These are phyloP conservation scores for Carex arenaria DNA, from an alignment of 202 grass and related monocot genomes.

Conservation along the genomic window DNA sequence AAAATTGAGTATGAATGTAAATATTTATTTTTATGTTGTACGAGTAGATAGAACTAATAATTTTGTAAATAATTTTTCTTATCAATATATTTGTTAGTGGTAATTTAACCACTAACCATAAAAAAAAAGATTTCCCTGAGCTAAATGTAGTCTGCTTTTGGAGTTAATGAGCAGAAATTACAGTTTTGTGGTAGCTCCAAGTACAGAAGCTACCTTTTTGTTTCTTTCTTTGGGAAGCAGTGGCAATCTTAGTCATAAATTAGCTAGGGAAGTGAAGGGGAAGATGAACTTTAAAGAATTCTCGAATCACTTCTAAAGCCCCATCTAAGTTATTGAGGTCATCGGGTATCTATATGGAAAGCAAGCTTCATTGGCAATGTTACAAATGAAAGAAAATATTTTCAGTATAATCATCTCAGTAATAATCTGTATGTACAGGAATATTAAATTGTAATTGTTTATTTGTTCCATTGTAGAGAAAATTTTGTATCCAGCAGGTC, in stretches of 20 bases:
- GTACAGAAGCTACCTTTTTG: not conserved
- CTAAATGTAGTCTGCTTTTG: slow-evolving; percentile 25
- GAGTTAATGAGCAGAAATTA: not conserved
- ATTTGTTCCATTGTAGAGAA: not conserved
- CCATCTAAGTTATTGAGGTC: not conserved
- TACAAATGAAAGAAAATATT: not conserved
- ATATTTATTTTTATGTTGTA: no score
- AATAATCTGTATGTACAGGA: not conserved
- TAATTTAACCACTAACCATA: no score
- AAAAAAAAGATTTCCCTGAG: no score
- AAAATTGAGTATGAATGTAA: no score
- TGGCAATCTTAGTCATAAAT: not conserved
- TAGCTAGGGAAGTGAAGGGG: not conserved
- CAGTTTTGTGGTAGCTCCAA: not conserved
- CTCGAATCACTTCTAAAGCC: not conserved
- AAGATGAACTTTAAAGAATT: not conserved
- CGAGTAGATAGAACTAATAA: no score
- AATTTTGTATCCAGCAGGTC: not conserved
- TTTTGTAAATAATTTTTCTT: no score
- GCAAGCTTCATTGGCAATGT: not conserved
- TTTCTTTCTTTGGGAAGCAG: not conserved
- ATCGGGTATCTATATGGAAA: not conserved
- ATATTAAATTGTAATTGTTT: not conserved
- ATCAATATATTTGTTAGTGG: no score
- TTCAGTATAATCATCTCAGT: not conserved